Base-by-base conservation (phyloP, 2,329 filamentous ascomycete species). In the Ascomycota sp. region DNA sequence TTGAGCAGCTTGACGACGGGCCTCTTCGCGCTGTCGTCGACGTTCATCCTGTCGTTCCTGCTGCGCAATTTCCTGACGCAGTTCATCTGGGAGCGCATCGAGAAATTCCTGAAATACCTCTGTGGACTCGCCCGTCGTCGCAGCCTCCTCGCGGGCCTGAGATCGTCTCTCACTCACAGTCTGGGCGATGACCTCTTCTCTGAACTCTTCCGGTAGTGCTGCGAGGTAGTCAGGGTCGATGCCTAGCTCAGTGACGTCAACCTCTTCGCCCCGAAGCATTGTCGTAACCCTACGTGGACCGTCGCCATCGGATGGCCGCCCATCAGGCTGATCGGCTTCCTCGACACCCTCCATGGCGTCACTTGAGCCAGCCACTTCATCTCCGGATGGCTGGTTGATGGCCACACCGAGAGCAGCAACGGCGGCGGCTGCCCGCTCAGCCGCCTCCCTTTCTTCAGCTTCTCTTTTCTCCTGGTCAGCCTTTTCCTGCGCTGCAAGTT, bases 141-240 rank as follows among this genome's bases (percentile, higher is more conserved):
- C 67, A 15, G 69, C 70, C 48, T 71, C 54, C 59, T 77, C 50
- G 47, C 75, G 52, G 25, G 81, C 80, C 49, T 89, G 72, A 7
- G 77, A 77, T 37, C 86, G 73, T 39, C 86, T 70, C 38, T 81
- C 74, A 30, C 79, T 82, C 37, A 93, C 69, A 34, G 92, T 83
- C 36, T 85, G 75, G 49, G 91, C 82, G 38, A 98, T 80, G 29
- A 98, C 89, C 48, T 98, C 89, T 50, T 95, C 86, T 27, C 89
- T 69, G 46, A 95, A 74, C 36, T 98, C 91, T 42, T 98, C 89
- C 0, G 89, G 89, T n/a, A 98, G 59, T n/a, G 86, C 91, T 34
- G 89, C 81, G 6, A 98, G 69, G 51, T 94, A 98, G 33, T 92
- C 85, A 11, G 78, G 69, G 46, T 98, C 89, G 41, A 98, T 95